A percentile compares a stretch with the other conserved stretches of the same genome.
Conservation (phyloP, 169 alveolate genomes). For the Cryptosporidium canis region DNA sequence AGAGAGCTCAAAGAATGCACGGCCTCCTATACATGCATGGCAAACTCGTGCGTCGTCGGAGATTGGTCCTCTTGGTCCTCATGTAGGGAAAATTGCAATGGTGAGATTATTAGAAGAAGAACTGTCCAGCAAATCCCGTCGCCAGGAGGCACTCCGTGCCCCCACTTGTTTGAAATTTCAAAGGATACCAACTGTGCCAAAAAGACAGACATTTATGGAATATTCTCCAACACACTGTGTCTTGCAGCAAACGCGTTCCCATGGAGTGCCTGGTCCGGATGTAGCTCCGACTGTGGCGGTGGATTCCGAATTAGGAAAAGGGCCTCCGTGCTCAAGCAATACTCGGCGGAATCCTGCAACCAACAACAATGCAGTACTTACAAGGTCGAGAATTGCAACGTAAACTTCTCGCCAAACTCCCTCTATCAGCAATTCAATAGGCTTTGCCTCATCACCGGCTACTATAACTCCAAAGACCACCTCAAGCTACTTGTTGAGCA, state of each 20-base stretch:
- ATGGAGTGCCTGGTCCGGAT: conserved; percentile 42
- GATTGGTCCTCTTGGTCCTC: conserved; percentile 27
- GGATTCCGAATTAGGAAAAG: conserved; percentile 19
- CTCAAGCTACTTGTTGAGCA: neutral
- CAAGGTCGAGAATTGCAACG: conserved; percentile 3
- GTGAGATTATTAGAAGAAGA: conserved; percentile 17
- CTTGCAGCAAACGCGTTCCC: neutral
- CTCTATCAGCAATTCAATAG: conserved; percentile 28
- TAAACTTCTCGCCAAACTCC: neutral
- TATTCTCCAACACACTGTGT: neutral
- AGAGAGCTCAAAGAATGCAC: conserved; percentile 16
- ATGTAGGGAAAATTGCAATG: neutral
- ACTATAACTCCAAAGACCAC: conserved; percentile 2
- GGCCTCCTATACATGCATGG: neutral
- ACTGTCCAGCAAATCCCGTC: conserved; percentile 44
- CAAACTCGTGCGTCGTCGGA: conserved; percentile 49
- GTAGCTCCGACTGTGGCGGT: conserved; percentile 37
- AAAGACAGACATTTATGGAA: neutral
- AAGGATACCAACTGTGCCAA: neutral
- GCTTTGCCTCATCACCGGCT: conserved; percentile 42
- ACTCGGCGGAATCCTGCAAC: conserved; percentile 25
- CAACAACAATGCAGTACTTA: neutral
- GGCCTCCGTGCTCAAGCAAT: neutral
- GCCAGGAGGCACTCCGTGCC: conserved; percentile 56
- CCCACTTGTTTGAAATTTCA: conserved; percentile 10